A percentile compares a stretch with the other conserved stretches of the same genome.
phyloP scores from a whole-genome alignment of 345 rosid genomes.

The Sonneratia caseolaris region DNA sequence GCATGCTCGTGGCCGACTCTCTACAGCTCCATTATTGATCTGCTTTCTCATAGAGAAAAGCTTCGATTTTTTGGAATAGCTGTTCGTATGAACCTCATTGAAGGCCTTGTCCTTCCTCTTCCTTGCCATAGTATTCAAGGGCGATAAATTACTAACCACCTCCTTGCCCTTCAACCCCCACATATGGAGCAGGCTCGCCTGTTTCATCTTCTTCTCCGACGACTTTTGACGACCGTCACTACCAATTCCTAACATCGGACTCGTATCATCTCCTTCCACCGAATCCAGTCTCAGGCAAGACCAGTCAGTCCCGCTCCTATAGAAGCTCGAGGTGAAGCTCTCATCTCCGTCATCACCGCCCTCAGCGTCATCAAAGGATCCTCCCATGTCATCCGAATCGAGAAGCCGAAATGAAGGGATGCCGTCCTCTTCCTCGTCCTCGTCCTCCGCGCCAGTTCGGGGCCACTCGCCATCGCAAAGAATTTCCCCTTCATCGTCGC shows the following conservation, averaged over 20 bases:
- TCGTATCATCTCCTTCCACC: constrained; percentile 9
- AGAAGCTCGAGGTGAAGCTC: constrained; percentile 61
- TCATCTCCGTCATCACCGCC: constrained; percentile 13
- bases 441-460: constrained; percentile 6
- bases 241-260: neutral
- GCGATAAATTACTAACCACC: constrained; percentile 6
- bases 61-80: neutral
- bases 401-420: constrained; percentile 11
- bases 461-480: constrained; percentile 8
- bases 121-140: neutral
- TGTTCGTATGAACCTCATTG: neutral
- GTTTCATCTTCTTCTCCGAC: constrained; percentile 35
- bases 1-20: constrained; percentile 33
- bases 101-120: neutral
- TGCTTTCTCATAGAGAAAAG: neutral
- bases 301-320: constrained; percentile 54
- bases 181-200: constrained; percentile 40
- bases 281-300: constrained; percentile 25
- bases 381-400: constrained; percentile 4
- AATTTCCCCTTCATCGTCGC: neutral
- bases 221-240: neutral
- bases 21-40: constrained; percentile 3
- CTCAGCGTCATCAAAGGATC: neutral
- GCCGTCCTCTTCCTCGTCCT: constrained; percentile 22
- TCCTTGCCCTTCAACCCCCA: constrained; percentile 51